A percentile compares a stretch with the other conserved stretches of the same genome.
phyloP scores from a whole-genome alignment of 768 basidiomycete species.

The Mycena floridula region DNA sequence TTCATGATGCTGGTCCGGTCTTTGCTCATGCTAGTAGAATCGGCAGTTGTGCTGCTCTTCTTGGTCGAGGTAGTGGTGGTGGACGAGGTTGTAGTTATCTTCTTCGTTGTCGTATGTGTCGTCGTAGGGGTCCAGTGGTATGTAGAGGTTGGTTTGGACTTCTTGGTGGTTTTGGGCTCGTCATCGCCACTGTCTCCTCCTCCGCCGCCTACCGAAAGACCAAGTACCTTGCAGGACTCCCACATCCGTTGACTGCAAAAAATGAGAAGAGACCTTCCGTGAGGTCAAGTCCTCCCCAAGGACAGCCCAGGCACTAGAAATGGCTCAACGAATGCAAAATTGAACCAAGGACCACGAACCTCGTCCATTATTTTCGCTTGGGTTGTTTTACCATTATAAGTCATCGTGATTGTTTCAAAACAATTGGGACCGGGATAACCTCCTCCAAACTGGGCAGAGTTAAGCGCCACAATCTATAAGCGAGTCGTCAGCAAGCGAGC shows the following conservation, averaged over 20 bases:
- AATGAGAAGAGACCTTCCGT: conserved; percentile 57
- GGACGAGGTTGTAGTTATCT: neutral
- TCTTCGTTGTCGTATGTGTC: neutral
- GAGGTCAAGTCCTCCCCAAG: conserved; percentile 67
- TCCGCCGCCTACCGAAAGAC: conserved; percentile 36
- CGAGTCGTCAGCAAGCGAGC: too few species aligned
- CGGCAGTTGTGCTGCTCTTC: too few species aligned
- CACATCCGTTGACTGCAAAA: conserved; percentile 46
- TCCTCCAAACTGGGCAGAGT: conserved; percentile 41
- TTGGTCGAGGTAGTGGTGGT: neutral
- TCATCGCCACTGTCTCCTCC: conserved; percentile 4
- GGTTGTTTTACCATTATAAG: conserved; percentile 52
- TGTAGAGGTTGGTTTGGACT: conserved; percentile 15
- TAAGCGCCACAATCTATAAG: neutral
- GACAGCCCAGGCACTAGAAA: conserved; percentile 62
- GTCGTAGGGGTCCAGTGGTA: conserved; percentile 16
- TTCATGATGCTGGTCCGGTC: too few species aligned
- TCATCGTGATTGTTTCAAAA: conserved; percentile 54
- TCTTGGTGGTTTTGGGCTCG: conserved; percentile 15
- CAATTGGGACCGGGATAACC: conserved; percentile 65
- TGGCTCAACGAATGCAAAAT: conserved; percentile 3
- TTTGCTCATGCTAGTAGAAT: too few species aligned
- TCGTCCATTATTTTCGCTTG: conserved; percentile 56
- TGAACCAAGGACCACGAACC: conserved; percentile 28
- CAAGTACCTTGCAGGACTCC: conserved; percentile 63